Conservation (phyloP, 148 eudicot genomes). For the Silene latifolia region DNA sequence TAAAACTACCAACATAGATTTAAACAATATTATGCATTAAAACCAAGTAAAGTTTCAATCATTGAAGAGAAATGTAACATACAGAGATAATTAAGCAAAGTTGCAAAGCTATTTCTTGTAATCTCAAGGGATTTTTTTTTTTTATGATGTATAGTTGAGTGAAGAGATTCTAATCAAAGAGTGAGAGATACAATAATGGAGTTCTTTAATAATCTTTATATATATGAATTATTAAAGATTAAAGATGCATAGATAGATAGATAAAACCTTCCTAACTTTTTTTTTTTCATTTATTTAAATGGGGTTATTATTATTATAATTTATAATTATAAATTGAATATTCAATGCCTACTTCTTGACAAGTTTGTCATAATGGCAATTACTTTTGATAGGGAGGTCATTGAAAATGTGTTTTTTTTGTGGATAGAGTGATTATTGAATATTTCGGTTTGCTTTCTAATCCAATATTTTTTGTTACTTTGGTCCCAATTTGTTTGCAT, state of each 20-base stretch:
- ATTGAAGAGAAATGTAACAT: slow-evolving; percentile 2
- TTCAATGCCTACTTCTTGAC: neutral
- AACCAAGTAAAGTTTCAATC: slow-evolving; percentile 2
- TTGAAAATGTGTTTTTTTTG: slow-evolving; percentile 5
- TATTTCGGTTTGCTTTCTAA: too few relatives aligned
- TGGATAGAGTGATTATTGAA: neutral
- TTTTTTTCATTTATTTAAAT: neutral
- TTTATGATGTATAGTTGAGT: neutral
- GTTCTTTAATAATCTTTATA: too few relatives aligned
- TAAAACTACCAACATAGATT: neutral
- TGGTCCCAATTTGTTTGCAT: too few relatives aligned
- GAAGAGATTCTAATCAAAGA: neutral
- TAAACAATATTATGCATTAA: neutral
- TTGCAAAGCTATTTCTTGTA: neutral
- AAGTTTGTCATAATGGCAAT: neutral
- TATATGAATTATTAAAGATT: too few relatives aligned
- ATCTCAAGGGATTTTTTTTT: neutral
- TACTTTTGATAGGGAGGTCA: neutral
- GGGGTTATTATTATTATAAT: too few relatives aligned
- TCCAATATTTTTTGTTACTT: too few relatives aligned
- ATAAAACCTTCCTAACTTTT: neutral
- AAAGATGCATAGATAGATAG: neutral
- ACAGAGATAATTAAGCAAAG: neutral
- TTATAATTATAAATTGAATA: neutral
- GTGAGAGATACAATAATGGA: neutral